Conservation (phyloP, 495 filamentous ascomycete species). For the Hypoxylon lienhwacheense region DNA sequence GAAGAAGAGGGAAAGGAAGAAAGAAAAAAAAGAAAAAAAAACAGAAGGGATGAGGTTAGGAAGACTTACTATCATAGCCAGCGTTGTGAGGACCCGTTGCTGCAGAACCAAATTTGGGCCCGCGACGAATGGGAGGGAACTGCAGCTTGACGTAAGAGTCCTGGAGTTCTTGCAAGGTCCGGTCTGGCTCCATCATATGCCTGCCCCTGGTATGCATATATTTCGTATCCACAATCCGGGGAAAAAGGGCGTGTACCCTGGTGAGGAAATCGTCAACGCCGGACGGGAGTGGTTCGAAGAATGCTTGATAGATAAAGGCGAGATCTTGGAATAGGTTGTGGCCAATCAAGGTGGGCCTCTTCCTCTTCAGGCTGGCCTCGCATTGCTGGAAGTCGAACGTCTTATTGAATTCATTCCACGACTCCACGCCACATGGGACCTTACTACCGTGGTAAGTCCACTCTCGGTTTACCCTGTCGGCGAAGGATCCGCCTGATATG, state of each 20-base stretch:
- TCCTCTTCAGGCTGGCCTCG: slow-evolving; percentile 46
- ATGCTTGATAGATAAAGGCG: slow-evolving; percentile 68
- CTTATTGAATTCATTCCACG: slow-evolving; percentile 27
- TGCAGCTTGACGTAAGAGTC: slow-evolving; percentile 2
- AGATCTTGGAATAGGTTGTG: slow-evolving; percentile 81
- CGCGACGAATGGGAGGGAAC: slow-evolving; percentile 7
- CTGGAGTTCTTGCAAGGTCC: slow-evolving; percentile 46
- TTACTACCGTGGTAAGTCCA: slow-evolving; percentile 39
- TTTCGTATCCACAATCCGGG: slow-evolving; percentile 75
- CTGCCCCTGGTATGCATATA: slow-evolving; percentile 65
- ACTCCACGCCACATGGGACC: slow-evolving; percentile 8
- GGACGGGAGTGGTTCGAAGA: slow-evolving; percentile 66
- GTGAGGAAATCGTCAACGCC: slow-evolving; percentile 62
- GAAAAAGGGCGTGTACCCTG: slow-evolving; percentile 61
- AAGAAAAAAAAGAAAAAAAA: no score
- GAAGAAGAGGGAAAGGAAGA: no score
- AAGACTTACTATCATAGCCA: slow-evolving; percentile 65
- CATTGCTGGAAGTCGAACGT: slow-evolving; percentile 31
- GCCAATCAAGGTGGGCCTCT: slow-evolving; percentile 62
- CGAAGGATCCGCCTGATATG: slow-evolving; percentile 60
- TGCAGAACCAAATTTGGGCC: neutral
- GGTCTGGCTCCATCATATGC: slow-evolving; percentile 43
- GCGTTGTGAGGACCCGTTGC: slow-evolving; percentile 61
- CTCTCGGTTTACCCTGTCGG: slow-evolving; percentile 46
- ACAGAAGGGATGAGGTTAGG: no score